Base-by-base conservation (phyloP, 2,329 filamentous ascomycete species). In the Seiridium cupressi region DNA sequence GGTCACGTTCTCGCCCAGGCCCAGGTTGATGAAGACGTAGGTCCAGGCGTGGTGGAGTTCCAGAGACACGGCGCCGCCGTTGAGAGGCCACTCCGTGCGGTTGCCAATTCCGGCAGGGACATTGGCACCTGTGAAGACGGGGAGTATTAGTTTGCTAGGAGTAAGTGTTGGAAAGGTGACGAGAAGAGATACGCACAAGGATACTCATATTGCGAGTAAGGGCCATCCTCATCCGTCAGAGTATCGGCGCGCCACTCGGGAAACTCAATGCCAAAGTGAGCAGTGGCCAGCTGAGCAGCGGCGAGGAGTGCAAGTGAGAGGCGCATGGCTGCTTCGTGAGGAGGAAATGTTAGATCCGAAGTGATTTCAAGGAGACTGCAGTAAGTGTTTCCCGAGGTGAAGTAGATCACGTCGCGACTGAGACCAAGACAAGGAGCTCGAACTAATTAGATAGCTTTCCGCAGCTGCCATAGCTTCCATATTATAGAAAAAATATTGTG, bases 11-110 rank as follows among this genome's bases (percentile, higher is more conserved):
- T 69, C 69, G 69, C 79, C 79, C 47, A 83, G 71, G 51, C 80
- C 82, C 55, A 84, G 73, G 72, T 84, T 84, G 72, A 85, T 69
- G 67, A 79, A 84, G 68, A 84, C 60, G 70, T 83, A 84, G 38
- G 76, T 74, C 80, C 79, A 84, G 5, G 70, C 64, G 71, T 84
- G 82, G 72, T 82, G 81, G 38, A 84, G 77, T 46, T 78, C 73
- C 11, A 85, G 75, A 63, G 73, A 69, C 55, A 85, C 66, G 42
- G 77, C 73, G 63, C 81, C 82, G 63, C 81, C 81, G 47, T 69
- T 68, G n/a, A 83, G 68, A 40, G 82, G 80, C 82, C 82, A 85
- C 65, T 83, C 79, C 58, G 82, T 84, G 56, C 77, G 72, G 68
- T 82, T 83, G 55, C 72, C 74, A 48, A 65, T 64, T 47, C 73